These are phyloP conservation scores for Cicer arietinum DNA, from an alignment of 306 rosid genomes.

Conservation along the genomic window DNA sequence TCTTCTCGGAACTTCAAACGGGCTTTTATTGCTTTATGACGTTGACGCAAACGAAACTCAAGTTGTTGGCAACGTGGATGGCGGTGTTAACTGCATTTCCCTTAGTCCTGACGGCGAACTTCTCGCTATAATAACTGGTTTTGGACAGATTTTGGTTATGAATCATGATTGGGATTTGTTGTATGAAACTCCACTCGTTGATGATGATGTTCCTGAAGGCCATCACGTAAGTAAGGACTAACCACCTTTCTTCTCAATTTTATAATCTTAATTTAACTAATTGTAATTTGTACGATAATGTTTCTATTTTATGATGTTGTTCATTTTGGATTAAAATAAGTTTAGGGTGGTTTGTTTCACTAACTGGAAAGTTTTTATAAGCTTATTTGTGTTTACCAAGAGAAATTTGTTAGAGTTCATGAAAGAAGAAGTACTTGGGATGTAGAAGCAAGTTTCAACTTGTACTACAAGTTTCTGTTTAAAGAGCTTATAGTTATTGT, in stretches of 20 bases:
- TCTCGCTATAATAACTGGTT: conserved; percentile 62
- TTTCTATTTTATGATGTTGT: neutral
- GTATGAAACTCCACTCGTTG: conserved; percentile 68
- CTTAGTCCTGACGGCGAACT: conserved; percentile 97
- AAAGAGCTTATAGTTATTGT: neutral
- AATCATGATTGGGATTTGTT: conserved; percentile 94
- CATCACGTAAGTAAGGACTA: conserved; percentile 84
- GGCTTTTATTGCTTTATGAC: conserved; percentile 65
- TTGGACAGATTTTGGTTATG: conserved; percentile 77
- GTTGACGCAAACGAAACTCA: conserved; percentile 63
- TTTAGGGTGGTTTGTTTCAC: neutral
- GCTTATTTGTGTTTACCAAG: neutral
- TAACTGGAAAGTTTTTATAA: neutral
- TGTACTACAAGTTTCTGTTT: neutral
- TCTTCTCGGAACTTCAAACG: conserved; percentile 74
- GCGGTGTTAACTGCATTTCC: conserved; percentile 76
- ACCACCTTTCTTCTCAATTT: conserved; percentile 48
- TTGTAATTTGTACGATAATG: neutral
- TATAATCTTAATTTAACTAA: neutral
- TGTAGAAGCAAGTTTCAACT: conserved; percentile 2
- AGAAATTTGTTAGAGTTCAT: neutral
- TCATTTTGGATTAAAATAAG: neutral
- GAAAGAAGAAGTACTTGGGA: neutral
- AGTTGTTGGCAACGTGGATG: conserved; percentile 83
- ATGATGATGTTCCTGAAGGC: conserved; percentile 44